A percentile compares a stretch with the other conserved stretches of the same genome.
Conservation (phyloP, 2,329 filamentous ascomycete genomes). For the Alternaria infectoria region DNA sequence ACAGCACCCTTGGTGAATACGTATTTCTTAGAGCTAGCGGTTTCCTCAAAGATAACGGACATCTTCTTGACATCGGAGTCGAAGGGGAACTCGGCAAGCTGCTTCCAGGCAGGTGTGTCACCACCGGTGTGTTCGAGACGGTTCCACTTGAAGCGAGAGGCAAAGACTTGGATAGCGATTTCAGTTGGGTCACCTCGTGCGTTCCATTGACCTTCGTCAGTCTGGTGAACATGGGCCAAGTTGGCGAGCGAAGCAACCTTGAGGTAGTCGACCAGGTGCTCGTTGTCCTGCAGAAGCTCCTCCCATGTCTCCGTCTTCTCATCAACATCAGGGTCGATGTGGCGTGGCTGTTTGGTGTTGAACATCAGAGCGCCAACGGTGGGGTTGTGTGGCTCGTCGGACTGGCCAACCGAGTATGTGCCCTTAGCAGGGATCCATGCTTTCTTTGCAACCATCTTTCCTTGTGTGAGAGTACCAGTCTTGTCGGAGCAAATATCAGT, state of each 20-base stretch:
- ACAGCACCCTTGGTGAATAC: constrained; percentile 72
- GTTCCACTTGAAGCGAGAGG: constrained; percentile 67
- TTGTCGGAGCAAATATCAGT: constrained; percentile 46
- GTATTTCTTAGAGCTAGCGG: constrained; percentile 47
- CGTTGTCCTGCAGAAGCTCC: constrained; percentile 36
- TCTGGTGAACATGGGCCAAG: not conserved
- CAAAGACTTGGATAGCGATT: constrained; percentile 76
- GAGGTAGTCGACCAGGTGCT: constrained; percentile 39
- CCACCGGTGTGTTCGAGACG: not conserved
- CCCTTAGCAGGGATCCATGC: constrained; percentile 45
- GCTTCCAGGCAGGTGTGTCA: constrained; percentile 30
- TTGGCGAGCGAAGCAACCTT: constrained; percentile 47
- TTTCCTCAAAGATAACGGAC: constrained; percentile 67
- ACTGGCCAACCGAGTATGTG: constrained; percentile 40
- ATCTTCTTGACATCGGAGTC: constrained; percentile 77
- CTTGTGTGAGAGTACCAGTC: constrained; percentile 44
- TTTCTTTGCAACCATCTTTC: constrained; percentile 44
- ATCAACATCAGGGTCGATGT: constrained; percentile 39
- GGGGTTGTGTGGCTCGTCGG: constrained; percentile 41
- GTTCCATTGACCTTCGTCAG: constrained; percentile 27
- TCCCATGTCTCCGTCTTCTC: constrained; percentile 28
- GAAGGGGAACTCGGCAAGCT: constrained; percentile 71
- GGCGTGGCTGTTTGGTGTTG: constrained; percentile 28
- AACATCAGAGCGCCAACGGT: constrained; percentile 38
- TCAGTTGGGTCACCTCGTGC: constrained; percentile 60